These are phyloP conservation scores for Moesziomyces sp. DNA, from an alignment of 1,284 basidiomycete species.

Conservation along the genomic window DNA sequence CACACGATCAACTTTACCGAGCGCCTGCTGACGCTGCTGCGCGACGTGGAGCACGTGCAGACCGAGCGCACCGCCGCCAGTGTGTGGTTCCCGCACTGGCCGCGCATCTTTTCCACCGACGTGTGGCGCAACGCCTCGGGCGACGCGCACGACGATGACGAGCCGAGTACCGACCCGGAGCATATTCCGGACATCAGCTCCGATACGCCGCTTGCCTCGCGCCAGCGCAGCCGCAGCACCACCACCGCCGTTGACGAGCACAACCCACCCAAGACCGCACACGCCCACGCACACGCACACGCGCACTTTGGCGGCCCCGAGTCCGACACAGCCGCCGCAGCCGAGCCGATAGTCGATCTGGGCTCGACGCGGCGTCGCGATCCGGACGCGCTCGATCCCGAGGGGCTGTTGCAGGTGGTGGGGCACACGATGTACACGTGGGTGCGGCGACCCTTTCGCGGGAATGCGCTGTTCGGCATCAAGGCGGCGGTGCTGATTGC, in stretches of 20 bases:
- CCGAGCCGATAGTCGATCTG: slow-evolving; percentile 66
- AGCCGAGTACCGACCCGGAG: slow-evolving; percentile 43
- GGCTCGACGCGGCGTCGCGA: slow-evolving; percentile 73
- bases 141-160: slow-evolving; percentile 22
- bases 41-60: slow-evolving; percentile 75
- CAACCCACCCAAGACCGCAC: neutral
- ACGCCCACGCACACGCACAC: slow-evolving; percentile 19
- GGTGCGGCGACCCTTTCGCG: slow-evolving; percentile 53
- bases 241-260: slow-evolving; percentile 10
- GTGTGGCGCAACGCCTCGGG: slow-evolving; percentile 69
- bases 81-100: slow-evolving; percentile 77
- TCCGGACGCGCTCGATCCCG: slow-evolving; percentile 79
- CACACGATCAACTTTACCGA: slow-evolving; percentile 46
- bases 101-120: slow-evolving; percentile 69
- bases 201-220: slow-evolving; percentile 23
- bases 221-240: slow-evolving; percentile 32
- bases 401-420: slow-evolving; percentile 38
- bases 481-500: slow-evolving; percentile 81
- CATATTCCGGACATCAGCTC: slow-evolving; percentile 39
- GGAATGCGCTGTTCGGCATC: slow-evolving; percentile 75
- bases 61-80: slow-evolving; percentile 71
- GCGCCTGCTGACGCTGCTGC: slow-evolving; percentile 70
- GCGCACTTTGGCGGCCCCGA: slow-evolving; percentile 1
- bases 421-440: slow-evolving; percentile 50
- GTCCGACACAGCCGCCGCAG: neutral